Evolutionary conservation across 495 filamentous ascomycete species (phyloP).

Genomic region (Podospora pseudocomata): DNA sequence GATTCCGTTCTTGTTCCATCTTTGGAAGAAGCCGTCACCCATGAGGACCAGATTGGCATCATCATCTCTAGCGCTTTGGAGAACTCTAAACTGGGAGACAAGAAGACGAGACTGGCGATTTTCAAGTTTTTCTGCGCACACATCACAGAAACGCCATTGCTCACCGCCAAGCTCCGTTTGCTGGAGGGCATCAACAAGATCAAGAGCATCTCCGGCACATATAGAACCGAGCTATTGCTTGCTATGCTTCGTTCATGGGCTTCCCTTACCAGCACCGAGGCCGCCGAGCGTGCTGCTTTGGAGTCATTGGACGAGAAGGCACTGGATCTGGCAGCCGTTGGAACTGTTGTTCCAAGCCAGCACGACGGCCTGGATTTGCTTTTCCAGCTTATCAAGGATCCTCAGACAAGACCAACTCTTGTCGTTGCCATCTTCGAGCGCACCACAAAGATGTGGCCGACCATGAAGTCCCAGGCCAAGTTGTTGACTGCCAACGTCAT

Average conservation of each 20-base stretch:
- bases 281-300: constrained; percentile 31
- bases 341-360: constrained; percentile 63
- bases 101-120: constrained; percentile 56
- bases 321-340: constrained; percentile 57
- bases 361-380: constrained; percentile 62
- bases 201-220: constrained; percentile 61
- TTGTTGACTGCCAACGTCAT: constrained; percentile 57
- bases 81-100: constrained; percentile 42
- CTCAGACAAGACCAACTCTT: constrained; percentile 49
- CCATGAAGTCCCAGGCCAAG: constrained; percentile 61
- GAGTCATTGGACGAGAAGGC: constrained; percentile 60
- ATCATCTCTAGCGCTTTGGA: constrained; percentile 57
- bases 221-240: constrained; percentile 65
- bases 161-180: constrained; percentile 63
- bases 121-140: constrained; percentile 74
- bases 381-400: constrained; percentile 48
- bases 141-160: constrained; percentile 59
- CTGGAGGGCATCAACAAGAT: constrained; percentile 66
- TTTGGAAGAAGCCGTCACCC: constrained; percentile 79
- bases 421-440: constrained; percentile 59
- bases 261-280: constrained; percentile 40
- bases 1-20: constrained; percentile 60
- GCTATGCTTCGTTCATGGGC: constrained; percentile 67
- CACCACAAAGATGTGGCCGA: constrained; percentile 65
- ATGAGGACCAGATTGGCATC: constrained; percentile 59